Base-by-base conservation (phyloP, 345 rosid genomes). In the Rhizophora apiculata region DNA sequence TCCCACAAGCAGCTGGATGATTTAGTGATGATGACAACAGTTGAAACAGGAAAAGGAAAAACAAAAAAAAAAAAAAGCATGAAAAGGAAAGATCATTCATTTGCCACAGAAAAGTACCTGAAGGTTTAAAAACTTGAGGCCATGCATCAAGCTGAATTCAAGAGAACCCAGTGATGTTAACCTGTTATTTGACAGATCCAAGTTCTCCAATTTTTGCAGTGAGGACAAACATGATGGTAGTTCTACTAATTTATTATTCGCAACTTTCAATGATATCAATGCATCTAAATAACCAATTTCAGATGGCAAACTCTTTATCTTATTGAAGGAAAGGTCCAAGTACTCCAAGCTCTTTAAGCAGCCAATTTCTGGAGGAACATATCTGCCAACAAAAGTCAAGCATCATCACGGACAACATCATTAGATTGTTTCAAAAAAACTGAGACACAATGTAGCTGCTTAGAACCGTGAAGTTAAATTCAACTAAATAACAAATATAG, bases 271-370 rank as follows among this genome's bases (percentile, higher is more conserved):
- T 46, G 84, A 83, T 63, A 82, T 82, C 82, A 95, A 87, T 46
- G 85, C 82, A 68, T 73, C 87, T 74, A 95, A 81, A 80, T 69
- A 82, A 72, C 84, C 75, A 52, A 95, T 84, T 85, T 95, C 98
- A 54, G 68, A 59, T 19, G 99, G 99, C 68, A 95, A 82, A 75
- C 37, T 74, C 86, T 90, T 95, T 79, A 95, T 77, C 80, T 92
- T 95, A 81, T 95, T 95, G 79, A 88, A 95, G 64, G 99, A 95
- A 63, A 95, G 93, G 72, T 95, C 98, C 78, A 95, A 79, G 73
- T 76, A 83, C 86, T 92, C 93, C 81, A 95, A 80, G 51, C 83
- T 85, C 67, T 68, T 78, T 34, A 95, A 82, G 88, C 92, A 92
- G 56, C 97, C 94, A 76, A 95, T 95, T 87, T 95, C 98, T 37